Evolutionary conservation across 768 basidiomycete genomes (phyloP).

Genomic region (Lanmaoa pseudosensibilis): DNA sequence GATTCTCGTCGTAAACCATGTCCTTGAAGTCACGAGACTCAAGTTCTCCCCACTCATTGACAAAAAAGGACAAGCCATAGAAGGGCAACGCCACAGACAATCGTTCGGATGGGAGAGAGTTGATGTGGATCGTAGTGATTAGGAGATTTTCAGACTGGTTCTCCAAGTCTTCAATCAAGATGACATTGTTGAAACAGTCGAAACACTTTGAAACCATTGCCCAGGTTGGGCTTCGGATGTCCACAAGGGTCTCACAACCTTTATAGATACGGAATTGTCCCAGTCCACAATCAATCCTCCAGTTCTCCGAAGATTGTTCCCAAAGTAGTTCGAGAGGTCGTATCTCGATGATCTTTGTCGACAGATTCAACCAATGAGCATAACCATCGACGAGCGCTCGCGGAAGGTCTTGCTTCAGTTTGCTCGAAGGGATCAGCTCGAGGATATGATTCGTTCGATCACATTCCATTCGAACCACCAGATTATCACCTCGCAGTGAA

Average conservation of each 20-base stretch:
- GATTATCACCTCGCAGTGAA: not conserved
- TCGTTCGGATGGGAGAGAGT: not conserved
- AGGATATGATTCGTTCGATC: conserved; percentile 2
- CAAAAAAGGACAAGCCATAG: conserved; percentile 38
- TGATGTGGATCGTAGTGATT: conserved; percentile 4
- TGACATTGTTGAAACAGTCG: not conserved
- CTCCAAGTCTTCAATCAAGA: too few relatives aligned
- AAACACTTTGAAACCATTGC: conserved; percentile 15
- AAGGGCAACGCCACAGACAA: conserved; percentile 34
- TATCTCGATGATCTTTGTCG: conserved; percentile 22
- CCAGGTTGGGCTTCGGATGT: conserved; percentile 21
- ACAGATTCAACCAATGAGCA: conserved; percentile 28
- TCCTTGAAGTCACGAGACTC: conserved; percentile 39
- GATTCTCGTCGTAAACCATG: conserved; percentile 39
- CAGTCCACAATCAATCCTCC: conserved; percentile 15
- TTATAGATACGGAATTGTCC: not conserved
- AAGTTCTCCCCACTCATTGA: conserved; percentile 28
- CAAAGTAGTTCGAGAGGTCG: conserved; percentile 18
- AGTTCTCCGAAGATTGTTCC: conserved; percentile 19
- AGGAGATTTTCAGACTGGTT: not conserved
- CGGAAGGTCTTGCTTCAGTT: conserved; percentile 22
- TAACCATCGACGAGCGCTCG: not conserved
- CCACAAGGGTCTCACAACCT: conserved; percentile 13
- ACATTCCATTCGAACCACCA: conserved; percentile 9
- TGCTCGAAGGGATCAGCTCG: conserved; percentile 18